Evolutionary conservation across 2,329 filamentous ascomycete species (phyloP).

Genomic region (Orbilia oligospora): DNA sequence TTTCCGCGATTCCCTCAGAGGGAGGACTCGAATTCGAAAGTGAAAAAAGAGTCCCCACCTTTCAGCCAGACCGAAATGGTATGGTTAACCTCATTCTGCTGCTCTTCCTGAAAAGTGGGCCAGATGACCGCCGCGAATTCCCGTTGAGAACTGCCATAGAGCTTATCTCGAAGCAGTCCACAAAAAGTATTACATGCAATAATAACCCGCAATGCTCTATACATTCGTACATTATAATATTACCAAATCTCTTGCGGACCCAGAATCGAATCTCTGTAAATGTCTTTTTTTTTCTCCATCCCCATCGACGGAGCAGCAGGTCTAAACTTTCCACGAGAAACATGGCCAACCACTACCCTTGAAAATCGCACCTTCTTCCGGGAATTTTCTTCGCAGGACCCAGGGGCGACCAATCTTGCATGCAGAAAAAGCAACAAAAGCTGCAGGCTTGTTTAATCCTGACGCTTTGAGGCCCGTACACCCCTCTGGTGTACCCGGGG

Average conservation of each 20-base stretch:
- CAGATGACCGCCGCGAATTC: slow-evolving; percentile 57
- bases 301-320: slow-evolving; percentile 26
- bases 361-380: slow-evolving; percentile 46
- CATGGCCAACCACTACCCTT: slow-evolving; percentile 50
- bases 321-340: slow-evolving; percentile 31
- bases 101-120: slow-evolving; percentile 33
- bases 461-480: slow-evolving; percentile 27
- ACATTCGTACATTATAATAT: not conserved
- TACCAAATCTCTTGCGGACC: not conserved
- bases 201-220: slow-evolving; percentile 20
- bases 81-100: slow-evolving; percentile 29
- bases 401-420: slow-evolving; percentile 58
- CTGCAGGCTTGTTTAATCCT: slow-evolving; percentile 31
- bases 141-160: slow-evolving; percentile 31
- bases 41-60: slow-evolving; percentile 37
- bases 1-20: not conserved
- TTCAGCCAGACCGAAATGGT: slow-evolving; percentile 52
- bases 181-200: not conserved
- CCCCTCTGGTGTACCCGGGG: slow-evolving; percentile 35
- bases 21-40: not conserved
- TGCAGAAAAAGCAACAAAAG: slow-evolving; percentile 35
- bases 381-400: slow-evolving; percentile 48
- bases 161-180: slow-evolving; percentile 20
- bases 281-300: slow-evolving; percentile 8
- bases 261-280: slow-evolving; percentile 10